These are phyloP conservation scores for Termitomyces titanicus DNA, from an alignment of 768 basidiomycete species.

Conservation along the genomic window DNA sequence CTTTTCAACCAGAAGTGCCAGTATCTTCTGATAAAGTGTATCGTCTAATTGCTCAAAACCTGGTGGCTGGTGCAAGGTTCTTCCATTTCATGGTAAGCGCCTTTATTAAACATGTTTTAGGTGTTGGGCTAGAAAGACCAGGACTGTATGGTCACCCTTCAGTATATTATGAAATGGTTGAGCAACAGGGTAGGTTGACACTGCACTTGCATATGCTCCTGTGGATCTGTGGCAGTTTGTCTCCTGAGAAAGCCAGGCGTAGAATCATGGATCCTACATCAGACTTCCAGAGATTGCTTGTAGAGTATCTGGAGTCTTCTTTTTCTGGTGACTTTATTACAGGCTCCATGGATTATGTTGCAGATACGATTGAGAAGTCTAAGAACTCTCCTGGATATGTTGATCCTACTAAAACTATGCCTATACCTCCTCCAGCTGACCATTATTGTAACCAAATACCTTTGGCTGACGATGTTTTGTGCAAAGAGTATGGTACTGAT, in stretches of 20 bases:
- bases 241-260: constrained; percentile 7
- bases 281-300: background rate
- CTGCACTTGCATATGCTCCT: constrained; percentile 26
- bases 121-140: background rate
- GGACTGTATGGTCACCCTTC: background rate
- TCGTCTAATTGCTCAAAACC: background rate
- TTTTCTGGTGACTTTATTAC: background rate
- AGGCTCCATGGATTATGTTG: background rate
- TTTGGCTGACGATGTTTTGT: too few relatives aligned
- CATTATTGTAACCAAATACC: too few relatives aligned
- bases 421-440: too few relatives aligned
- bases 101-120: background rate
- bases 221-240: constrained; percentile 17
- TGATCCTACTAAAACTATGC: too few relatives aligned
- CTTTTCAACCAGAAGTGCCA: background rate
- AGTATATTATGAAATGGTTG: background rate
- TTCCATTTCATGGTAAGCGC: background rate
- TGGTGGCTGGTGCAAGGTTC: background rate
- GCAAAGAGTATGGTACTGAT: too few relatives aligned
- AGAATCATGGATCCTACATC: background rate
- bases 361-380: too few relatives aligned
- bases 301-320: background rate
- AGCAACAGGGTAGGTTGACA: constrained; percentile 10
- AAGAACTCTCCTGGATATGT: too few relatives aligned
- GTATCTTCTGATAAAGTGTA: background rate